These are phyloP conservation scores for Balamuthia mandrillaris DNA, from an alignment of 208 protist species.

Conservation along the genomic window DNA sequence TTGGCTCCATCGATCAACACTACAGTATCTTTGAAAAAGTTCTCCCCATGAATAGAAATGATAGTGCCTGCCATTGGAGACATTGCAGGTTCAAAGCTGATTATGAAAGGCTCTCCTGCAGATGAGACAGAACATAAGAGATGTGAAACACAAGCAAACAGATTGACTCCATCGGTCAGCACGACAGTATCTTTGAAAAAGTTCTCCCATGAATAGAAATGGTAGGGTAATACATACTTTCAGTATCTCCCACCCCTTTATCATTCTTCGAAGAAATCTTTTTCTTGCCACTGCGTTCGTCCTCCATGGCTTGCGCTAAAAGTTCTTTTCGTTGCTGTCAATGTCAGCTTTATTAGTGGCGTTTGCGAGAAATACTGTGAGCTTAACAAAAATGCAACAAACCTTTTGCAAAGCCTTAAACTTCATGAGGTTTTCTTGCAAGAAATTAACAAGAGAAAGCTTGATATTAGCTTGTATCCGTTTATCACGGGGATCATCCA, in stretches of 20 bases:
- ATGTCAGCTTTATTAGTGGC: not conserved
- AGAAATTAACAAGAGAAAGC: not conserved
- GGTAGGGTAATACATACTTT: not conserved
- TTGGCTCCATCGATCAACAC: not conserved
- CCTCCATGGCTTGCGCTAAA: not conserved
- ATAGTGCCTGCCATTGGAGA: not conserved
- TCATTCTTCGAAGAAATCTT: not conserved
- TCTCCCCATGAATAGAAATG: not conserved
- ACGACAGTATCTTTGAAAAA: not conserved
- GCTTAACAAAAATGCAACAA: not conserved
- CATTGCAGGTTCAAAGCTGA: constrained; percentile 6
- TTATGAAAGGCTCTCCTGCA: not conserved
- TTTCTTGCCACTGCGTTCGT: not conserved
- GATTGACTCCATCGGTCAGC: not conserved
- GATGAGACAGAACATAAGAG: not conserved
- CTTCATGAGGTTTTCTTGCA: not conserved
- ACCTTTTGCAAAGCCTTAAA: constrained; percentile 11
- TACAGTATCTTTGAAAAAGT: not conserved
- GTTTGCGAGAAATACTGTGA: not conserved
- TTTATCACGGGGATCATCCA: not conserved
- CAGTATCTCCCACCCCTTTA: not conserved
- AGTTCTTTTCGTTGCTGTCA: not conserved
- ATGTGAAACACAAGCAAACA: not conserved
- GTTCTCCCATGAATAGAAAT: not conserved
- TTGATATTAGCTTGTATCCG: not conserved